phyloP scores from a whole-genome alignment of 495 filamentous ascomycete species.

The Parmelia sp. region DNA sequence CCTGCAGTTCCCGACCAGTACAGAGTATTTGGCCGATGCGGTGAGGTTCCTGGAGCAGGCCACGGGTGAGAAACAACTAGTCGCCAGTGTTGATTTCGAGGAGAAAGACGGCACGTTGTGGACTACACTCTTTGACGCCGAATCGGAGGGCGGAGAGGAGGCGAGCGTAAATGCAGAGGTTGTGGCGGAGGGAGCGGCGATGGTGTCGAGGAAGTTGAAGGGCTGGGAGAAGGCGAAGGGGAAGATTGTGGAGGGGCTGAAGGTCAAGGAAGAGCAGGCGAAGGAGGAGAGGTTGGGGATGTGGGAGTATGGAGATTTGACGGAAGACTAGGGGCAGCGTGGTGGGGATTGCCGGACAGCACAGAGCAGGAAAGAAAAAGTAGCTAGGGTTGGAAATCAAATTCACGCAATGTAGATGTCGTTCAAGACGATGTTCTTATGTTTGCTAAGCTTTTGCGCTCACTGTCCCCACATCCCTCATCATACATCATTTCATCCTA shows the following conservation, averaged over 20 bases:
- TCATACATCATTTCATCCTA: slow-evolving; percentile 4
- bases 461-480: slow-evolving; percentile 2
- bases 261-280: slow-evolving; percentile 63
- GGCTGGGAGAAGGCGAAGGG: slow-evolving; percentile 74
- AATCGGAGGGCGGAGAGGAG: slow-evolving; percentile 48
- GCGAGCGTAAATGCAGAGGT: slow-evolving; percentile 84
- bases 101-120: slow-evolving; percentile 68
- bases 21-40: slow-evolving; percentile 76
- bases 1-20: slow-evolving; percentile 69
- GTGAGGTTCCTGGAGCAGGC: slow-evolving; percentile 62
- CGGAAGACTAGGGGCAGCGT: slow-evolving; percentile 59
- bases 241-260: slow-evolving; percentile 62
- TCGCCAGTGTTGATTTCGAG: slow-evolving; percentile 84
- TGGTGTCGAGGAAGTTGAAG: slow-evolving; percentile 85
- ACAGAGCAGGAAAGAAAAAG: not conserved
- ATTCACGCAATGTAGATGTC: not conserved
- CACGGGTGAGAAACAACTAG: slow-evolving; percentile 62
- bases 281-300: slow-evolving; percentile 73
- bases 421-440: not conserved
- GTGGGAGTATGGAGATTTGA: slow-evolving; percentile 97
- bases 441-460: not conserved
- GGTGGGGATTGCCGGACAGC: not conserved
- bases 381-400: not conserved
- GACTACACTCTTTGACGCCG: slow-evolving; percentile 78
- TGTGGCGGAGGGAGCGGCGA: slow-evolving; percentile 72